Evolutionary conservation across 1,284 basidiomycete genomes (phyloP).

Genomic region (Sanguinoderma infundibulare): DNA sequence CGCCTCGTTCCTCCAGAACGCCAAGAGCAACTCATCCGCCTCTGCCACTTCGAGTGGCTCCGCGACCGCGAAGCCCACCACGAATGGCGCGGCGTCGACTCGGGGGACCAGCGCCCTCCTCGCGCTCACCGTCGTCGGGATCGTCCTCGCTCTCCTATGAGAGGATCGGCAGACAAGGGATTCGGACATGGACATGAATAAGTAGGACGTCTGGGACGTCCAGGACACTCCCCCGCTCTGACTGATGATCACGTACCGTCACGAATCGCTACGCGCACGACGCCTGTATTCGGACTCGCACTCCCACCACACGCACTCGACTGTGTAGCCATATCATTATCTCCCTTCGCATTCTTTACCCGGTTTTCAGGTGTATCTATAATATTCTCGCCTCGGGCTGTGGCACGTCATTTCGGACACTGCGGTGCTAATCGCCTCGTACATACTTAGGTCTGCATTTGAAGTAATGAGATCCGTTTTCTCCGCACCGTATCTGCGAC

Average conservation of each 20-base stretch:
- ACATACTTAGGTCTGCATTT: background rate
- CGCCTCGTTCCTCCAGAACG: constrained; percentile 53
- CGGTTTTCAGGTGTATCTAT: constrained; percentile 14
- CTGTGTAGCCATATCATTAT: constrained; percentile 21
- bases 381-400: constrained; percentile 3
- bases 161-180: too few relatives aligned
- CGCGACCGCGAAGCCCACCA: constrained; percentile 9
- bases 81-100: constrained; percentile 4
- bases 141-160: background rate
- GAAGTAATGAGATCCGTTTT: background rate
- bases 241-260: background rate
- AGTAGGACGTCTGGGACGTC: constrained; percentile 1
- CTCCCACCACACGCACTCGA: background rate
- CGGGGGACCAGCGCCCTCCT: constrained; percentile 11
- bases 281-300: constrained; percentile 8
- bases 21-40: constrained; percentile 25
- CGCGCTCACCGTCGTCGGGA: constrained; percentile 6
- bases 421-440: background rate
- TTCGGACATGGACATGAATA: background rate
- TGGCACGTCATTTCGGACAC: constrained; percentile 6
- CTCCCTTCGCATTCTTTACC: constrained; percentile 9
- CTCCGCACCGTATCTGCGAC: too few relatives aligned
- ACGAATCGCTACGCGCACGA: constrained; percentile 8
- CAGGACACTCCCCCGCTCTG: background rate
- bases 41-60: background rate